phyloP scores from a whole-genome alignment of 1,284 basidiomycete genomes.

The Malassezia japonica region DNA sequence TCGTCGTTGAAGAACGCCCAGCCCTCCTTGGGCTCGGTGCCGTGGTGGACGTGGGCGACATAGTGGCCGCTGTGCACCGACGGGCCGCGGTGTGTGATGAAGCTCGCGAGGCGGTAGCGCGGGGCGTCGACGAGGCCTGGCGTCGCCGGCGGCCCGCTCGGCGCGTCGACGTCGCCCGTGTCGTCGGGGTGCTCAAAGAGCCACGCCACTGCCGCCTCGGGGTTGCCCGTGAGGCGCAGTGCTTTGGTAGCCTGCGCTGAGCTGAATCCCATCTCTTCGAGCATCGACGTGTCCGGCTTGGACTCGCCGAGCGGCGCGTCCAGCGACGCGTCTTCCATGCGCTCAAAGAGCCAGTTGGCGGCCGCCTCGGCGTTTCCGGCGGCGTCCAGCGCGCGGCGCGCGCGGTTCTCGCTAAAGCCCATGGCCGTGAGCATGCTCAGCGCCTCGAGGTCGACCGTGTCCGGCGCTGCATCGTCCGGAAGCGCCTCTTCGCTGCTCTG shows the following conservation, averaged over 20 bases:
- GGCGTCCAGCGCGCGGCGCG: conserved; percentile 61
- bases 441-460: conserved; percentile 28
- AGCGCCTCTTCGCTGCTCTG: conserved; percentile 66
- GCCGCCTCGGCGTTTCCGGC: conserved; percentile 69
- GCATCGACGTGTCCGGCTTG: conserved; percentile 51
- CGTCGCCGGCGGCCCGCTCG: not conserved
- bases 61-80: conserved; percentile 57
- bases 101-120: conserved; percentile 11
- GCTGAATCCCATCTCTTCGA: conserved; percentile 90
- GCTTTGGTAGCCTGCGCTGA: conserved; percentile 75
- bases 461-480: conserved; percentile 53
- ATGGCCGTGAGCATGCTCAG: conserved; percentile 37
- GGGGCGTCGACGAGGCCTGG: not conserved
- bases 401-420: conserved; percentile 41
- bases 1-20: conserved; percentile 12
- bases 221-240: conserved; percentile 70
- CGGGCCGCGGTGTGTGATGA: conserved; percentile 17
- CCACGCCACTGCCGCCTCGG: conserved; percentile 87
- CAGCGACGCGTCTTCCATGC: conserved; percentile 90
- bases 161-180: conserved; percentile 54
- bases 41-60: conserved; percentile 63
- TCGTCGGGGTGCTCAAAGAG: conserved; percentile 91
- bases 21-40: not conserved
- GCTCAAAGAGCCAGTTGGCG: conserved; percentile 88
- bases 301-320: conserved; percentile 62